These are phyloP conservation scores for Hypomontagnella submonticulosa DNA, from an alignment of 495 filamentous ascomycete genomes.

Conservation along the genomic window DNA sequence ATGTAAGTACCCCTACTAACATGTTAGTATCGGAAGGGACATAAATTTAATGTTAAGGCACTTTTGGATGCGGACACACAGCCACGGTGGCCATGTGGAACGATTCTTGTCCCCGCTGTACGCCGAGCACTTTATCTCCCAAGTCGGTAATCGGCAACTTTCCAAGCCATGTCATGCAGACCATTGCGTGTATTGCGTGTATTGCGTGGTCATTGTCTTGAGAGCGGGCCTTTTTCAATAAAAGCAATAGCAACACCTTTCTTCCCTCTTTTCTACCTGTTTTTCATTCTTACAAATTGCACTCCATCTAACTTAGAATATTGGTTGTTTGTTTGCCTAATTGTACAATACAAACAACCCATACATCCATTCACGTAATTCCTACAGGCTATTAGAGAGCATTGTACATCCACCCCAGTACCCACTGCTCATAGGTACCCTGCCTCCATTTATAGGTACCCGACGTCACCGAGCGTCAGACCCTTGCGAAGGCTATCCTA, in stretches of 20 bases:
- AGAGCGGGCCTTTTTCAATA: constrained; percentile 22
- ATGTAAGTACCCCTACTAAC: background rate
- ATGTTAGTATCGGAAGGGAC: too few relatives aligned
- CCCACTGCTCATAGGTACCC: background rate
- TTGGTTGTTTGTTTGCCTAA: constrained; percentile 7
- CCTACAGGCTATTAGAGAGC: constrained; percentile 2
- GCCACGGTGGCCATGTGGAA: constrained; percentile 26
- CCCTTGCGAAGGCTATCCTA: constrained; percentile 21
- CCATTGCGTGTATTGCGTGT: constrained; percentile 46
- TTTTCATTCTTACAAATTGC: background rate
- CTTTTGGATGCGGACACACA: constrained; percentile 24
- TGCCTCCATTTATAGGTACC: constrained; percentile 1
- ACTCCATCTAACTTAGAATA: background rate
- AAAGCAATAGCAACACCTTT: constrained; percentile 22
- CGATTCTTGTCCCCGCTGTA: constrained; percentile 9
- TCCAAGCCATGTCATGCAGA: constrained; percentile 41
- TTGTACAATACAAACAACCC: constrained; percentile 1
- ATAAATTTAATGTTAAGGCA: background rate
- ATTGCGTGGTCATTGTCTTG: constrained; percentile 39
- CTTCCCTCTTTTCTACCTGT: constrained; percentile 14
- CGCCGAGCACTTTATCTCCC: constrained; percentile 28
- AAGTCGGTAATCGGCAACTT: constrained; percentile 42
- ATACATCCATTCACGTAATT: constrained; percentile 1
- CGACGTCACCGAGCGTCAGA: constrained; percentile 38
- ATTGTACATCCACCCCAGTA: background rate